Percentiles rank a stretch among this genome's conserved stretches.
Evolutionary conservation across 139 green algal species (phyloP).

Genomic region (Chara braunii): DNA sequence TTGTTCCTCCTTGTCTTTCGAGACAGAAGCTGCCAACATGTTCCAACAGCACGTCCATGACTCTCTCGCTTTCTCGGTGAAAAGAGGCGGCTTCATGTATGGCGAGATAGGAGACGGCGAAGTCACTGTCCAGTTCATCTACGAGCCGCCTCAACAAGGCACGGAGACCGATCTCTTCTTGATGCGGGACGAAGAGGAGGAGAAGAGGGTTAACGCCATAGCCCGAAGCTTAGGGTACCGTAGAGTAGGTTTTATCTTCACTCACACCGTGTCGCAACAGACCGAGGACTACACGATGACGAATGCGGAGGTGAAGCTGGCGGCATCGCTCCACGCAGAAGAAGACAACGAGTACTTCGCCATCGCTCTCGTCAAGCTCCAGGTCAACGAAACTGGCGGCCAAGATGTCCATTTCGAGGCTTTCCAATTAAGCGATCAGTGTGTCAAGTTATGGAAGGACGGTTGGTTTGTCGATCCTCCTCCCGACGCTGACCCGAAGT

Average conservation of each 20-base stretch:
- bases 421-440: slow-evolving; percentile 77
- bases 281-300: slow-evolving; percentile 79
- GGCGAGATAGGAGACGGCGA: slow-evolving; percentile 64
- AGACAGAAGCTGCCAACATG: slow-evolving; percentile 75
- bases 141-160: slow-evolving; percentile 83
- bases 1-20: slow-evolving; percentile 73
- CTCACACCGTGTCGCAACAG: slow-evolving; percentile 56
- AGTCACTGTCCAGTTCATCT: slow-evolving; percentile 73
- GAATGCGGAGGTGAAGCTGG: slow-evolving; percentile 65
- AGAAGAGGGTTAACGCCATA: slow-evolving; percentile 57
- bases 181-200: slow-evolving; percentile 51
- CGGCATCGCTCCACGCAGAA: slow-evolving; percentile 48
- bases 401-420: slow-evolving; percentile 75
- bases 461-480: slow-evolving; percentile 63
- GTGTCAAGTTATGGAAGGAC: slow-evolving; percentile 63
- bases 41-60: slow-evolving; percentile 75
- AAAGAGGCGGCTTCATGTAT: slow-evolving; percentile 84
- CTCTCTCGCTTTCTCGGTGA: slow-evolving; percentile 83
- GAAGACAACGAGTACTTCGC: slow-evolving; percentile 65
- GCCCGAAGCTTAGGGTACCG: slow-evolving; percentile 55
- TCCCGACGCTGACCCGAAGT: slow-evolving; percentile 20
- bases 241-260: slow-evolving; percentile 86
- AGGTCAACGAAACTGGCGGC: slow-evolving; percentile 28
- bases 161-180: slow-evolving; percentile 51
- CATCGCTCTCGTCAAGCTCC: slow-evolving; percentile 74